Evolutionary conservation across 768 basidiomycete species (phyloP).

Genomic region (Kwoniella bestiolae): DNA sequence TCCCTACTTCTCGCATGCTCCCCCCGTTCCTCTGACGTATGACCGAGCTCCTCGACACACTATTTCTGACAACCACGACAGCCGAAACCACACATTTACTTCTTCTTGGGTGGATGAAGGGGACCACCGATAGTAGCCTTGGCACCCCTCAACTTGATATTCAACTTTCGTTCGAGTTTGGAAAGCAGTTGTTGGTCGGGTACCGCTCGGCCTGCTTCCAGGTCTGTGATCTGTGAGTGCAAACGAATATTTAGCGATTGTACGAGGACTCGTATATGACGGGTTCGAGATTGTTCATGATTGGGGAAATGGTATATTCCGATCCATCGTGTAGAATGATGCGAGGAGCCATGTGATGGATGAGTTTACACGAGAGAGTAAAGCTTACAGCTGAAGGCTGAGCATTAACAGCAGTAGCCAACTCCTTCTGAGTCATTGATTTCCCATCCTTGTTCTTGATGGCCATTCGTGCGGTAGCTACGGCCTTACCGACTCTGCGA

Average conservation of each 20-base stretch:
- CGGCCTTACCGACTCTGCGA: slow-evolving; percentile 65
- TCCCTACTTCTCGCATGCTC: neutral
- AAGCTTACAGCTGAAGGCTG: slow-evolving; percentile 64
- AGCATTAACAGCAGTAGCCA: slow-evolving; percentile 91
- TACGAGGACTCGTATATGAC: neutral
- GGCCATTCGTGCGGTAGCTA: slow-evolving; percentile 77
- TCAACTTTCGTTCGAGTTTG: slow-evolving; percentile 84
- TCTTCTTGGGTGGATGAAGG: slow-evolving; percentile 54
- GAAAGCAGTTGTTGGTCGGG: slow-evolving; percentile 83
- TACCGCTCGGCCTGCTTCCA: slow-evolving; percentile 83
- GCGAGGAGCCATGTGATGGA: neutral
- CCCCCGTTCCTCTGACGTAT: neutral
- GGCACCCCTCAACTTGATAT: slow-evolving; percentile 85
- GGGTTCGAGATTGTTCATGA: too few species aligned
- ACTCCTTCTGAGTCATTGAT: slow-evolving; percentile 80
- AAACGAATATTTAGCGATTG: neutral
- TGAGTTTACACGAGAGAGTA: neutral
- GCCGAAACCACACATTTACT: slow-evolving; percentile 14
- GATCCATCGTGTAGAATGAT: too few species aligned
- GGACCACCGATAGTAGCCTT: slow-evolving; percentile 54
- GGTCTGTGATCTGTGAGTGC: slow-evolving; percentile 62
- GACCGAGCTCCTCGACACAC: neutral
- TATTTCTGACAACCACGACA: neutral
- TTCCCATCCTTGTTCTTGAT: slow-evolving; percentile 62
- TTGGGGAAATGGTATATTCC: too few species aligned